Conservation (phyloP, 805 yeast species). For the Aciculoconidium aculeatum region DNA sequence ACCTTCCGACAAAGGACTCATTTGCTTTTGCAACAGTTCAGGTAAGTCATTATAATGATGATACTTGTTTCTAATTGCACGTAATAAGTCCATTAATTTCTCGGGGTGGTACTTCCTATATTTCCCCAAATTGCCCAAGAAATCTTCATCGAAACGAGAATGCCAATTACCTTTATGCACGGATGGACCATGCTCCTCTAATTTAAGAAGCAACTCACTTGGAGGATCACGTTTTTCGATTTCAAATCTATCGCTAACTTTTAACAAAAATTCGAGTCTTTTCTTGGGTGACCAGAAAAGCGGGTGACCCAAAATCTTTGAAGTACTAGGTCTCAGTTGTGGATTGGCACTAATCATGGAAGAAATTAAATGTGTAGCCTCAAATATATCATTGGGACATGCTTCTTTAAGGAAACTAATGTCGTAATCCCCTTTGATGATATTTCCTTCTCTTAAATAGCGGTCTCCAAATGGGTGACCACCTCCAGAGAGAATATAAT, state of each 20-base stretch:
- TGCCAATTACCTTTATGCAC: slow-evolving; percentile 75
- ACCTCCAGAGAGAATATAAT: slow-evolving; percentile 77
- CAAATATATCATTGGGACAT: slow-evolving; percentile 43
- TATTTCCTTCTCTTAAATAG: slow-evolving; percentile 82
- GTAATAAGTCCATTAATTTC: slow-evolving; percentile 74
- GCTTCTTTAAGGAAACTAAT: slow-evolving; percentile 40
- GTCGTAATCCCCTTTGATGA: slow-evolving; percentile 59
- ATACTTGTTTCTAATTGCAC: slow-evolving; percentile 89
- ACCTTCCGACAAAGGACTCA: slow-evolving; percentile 82
- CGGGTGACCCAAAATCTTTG: slow-evolving; percentile 71
- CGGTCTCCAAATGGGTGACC: slow-evolving; percentile 94
- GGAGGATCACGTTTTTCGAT: slow-evolving; percentile 79
- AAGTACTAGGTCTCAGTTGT: slow-evolving; percentile 62
- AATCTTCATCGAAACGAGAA: slow-evolving; percentile 57
- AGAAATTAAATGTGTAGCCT: slow-evolving; percentile 66
- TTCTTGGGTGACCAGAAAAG: slow-evolving; percentile 74
- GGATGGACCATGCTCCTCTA: slow-evolving; percentile 51
- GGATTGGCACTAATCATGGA: slow-evolving; percentile 73
- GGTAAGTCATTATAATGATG: slow-evolving; percentile 95
- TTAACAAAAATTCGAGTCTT: slow-evolving; percentile 76
- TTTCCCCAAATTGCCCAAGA: slow-evolving; percentile 80
- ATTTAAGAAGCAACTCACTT: slow-evolving; percentile 45
- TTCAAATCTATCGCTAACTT: slow-evolving; percentile 89
- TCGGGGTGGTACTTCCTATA: slow-evolving; percentile 81
- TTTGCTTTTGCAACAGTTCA: slow-evolving; percentile 48